A percentile compares a stretch with the other conserved stretches of the same genome.
Conservation (phyloP, 257 asterid genomes). For the Ajuga chamaepitys region DNA sequence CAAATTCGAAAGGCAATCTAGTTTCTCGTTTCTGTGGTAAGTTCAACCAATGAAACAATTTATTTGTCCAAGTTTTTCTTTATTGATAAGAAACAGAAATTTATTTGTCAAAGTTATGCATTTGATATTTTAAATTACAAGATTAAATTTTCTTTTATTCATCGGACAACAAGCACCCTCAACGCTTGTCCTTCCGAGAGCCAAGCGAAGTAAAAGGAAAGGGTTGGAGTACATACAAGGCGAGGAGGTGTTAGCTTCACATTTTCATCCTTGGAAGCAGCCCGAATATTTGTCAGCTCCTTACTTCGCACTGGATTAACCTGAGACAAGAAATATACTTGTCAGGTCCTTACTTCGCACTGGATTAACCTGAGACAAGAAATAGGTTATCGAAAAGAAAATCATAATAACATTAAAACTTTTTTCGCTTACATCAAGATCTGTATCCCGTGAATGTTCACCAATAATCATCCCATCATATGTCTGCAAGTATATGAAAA, state of each 20-base stretch:
- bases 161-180: neutral
- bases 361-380: constrained; percentile 69
- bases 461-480: constrained; percentile 99
- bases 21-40: neutral
- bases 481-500: constrained; percentile 44
- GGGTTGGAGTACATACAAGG: constrained; percentile 45
- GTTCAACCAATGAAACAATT: neutral
- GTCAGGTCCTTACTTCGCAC: constrained; percentile 75
- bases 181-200: neutral
- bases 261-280: constrained; percentile 87
- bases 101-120: neutral
- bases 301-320: constrained; percentile 81
- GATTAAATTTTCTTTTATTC: neutral
- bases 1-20: neutral
- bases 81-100: neutral
- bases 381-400: constrained; percentile 16
- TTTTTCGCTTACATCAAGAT: constrained; percentile 76
- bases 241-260: constrained; percentile 97
- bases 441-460: constrained; percentile 94
- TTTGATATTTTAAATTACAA: neutral
- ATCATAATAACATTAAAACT: neutral
- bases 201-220: neutral
- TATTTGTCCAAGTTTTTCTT: too few species aligned
- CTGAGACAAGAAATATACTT: constrained; percentile 36
- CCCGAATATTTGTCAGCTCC: constrained; percentile 79